Evolutionary conservation across 352 stramenopile genomes (phyloP), one percentile per base, ranked within the genome.

Genomic region (Discostella stelligera): DNA sequence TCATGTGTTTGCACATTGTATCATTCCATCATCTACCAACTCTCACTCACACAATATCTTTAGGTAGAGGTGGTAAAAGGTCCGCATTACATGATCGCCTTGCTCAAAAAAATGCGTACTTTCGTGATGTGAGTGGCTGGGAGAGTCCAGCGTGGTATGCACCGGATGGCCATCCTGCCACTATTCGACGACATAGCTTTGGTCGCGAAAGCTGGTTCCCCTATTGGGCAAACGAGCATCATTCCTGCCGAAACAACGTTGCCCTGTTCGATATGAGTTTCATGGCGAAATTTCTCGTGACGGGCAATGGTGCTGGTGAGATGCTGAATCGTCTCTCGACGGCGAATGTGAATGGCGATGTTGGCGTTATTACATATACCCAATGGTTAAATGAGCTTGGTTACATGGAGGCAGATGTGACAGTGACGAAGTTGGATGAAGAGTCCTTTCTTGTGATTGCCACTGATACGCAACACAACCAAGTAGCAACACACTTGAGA

Each of bases 241-340:
- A 48, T 2, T 68, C 76, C 5, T 87, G 84, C 55, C 71, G 88
- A n/a, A 61, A 89, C 20, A 67, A 64, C 63, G 84, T 87, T 11
- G 86, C 73, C 25, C 39, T 92, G 8, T 90, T 93, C 63, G 88
- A 93, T 61, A 93, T 93, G 88, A 90, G 73, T 55, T 93, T 93
- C 77, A 93, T 93, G 88, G 86, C 69, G 37, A 93, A 93, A 61
- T 90, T 91, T 66, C 20, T 80, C 2, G 86, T 93, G 0, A 60
- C 77, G 25, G 88, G 88, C 18, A 48, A 66, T 20, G 88, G 91
- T 74, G 80, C 86, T 16, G 86, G 81, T 4, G 39, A 59, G 9
- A 80, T 90, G 68, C 70, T 93, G 0, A 89, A 91, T 66, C 53
- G 62, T 14, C 11, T 93, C 8, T 91, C 77, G 3, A 91, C 88